Percentiles rank a stretch among this genome's conserved stretches.
Conservation (phyloP, 371 early-diverging fungal species). For the Mortierella sp. region DNA sequence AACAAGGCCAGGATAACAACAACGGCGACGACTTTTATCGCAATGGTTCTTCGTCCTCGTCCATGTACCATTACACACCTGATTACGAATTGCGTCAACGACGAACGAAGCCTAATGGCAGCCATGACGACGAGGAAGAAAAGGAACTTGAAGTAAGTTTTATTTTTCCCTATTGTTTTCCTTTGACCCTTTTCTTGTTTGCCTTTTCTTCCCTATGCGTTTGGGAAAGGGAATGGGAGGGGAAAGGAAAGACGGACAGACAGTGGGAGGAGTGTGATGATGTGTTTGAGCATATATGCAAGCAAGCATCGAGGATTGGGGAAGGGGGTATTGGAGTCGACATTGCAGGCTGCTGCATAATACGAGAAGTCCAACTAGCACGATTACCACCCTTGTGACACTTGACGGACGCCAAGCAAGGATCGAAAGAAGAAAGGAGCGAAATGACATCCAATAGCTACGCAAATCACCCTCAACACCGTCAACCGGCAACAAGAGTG, state of each 20-base stretch:
- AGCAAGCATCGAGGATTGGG: neutral
- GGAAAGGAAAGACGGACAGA: too few species aligned
- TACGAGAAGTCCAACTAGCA: neutral
- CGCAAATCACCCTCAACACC: neutral
- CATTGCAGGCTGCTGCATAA: neutral
- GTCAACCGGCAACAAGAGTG: neutral
- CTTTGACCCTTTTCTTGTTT: constrained; percentile 22
- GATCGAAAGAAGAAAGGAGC: neutral
- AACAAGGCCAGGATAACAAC: neutral
- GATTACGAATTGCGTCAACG: constrained; percentile 48
- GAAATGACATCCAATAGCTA: neutral
- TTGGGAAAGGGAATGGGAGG: neutral
- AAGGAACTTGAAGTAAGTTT: constrained; percentile 35
- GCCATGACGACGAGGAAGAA: constrained; percentile 30
- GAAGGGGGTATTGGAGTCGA: neutral
- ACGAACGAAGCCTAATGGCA: neutral
- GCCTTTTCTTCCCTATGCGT: constrained; percentile 9
- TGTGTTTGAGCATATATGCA: neutral
- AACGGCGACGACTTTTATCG: constrained; percentile 19
- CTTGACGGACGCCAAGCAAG: neutral
- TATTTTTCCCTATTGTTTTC: neutral
- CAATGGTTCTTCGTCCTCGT: constrained; percentile 16
- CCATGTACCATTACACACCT: constrained; percentile 4
- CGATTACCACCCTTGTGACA: neutral
- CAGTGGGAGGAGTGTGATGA: neutral